Base-by-base conservation (phyloP, 192 early-diverging fungal species). In the Dissophora ornata region DNA sequence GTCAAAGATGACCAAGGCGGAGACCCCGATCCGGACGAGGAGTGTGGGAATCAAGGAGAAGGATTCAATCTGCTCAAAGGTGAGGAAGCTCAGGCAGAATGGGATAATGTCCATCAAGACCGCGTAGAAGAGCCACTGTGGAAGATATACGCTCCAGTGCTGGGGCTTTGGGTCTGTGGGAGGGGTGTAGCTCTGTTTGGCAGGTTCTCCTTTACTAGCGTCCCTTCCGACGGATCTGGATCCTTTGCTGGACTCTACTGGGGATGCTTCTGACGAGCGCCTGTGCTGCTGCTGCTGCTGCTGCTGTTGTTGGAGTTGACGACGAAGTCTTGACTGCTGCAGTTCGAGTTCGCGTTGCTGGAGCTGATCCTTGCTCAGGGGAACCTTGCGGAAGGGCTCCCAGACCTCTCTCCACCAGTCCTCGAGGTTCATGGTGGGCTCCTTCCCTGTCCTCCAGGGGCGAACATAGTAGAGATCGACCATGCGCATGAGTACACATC, bases 351-450 rank as follows among this genome's bases (percentile, higher is more conserved):
- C 71, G 15, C 24, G 56, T 11, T 63, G 55, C 21, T 75, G 62
- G 26, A 75, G 50, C 36, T 75, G 71, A 11, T 66, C 63, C 36
- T 75, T 75, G 33, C 29, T 66, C 62, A 75, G 53, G 30, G 71
- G 71, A 2, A 75, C 53, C 38, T 75, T 75, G 26, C 71, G 71
- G 71, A 75, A 75, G 50, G 71, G 71, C 26, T 53, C 34, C 71
- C 71, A 75, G 50, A 56, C 33, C 63, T 75, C 71, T 19, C 29
- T 38, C 50, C 44, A 67, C 71, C 71, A 75, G 28, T 75, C 71
- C 32, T 75, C 71, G 6, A 66, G 42, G 40, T 67, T 75, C 32
- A 75, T 18, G 7, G 63, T 67, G 1, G 71, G 71, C 45, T 75
- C 71, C 26, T 66, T 75, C 40, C 62, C 71, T n/a, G 44, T 75